Evolutionary conservation across 129 eudicot genomes (phyloP).

Genomic region (Kitagawia praeruptora): DNA sequence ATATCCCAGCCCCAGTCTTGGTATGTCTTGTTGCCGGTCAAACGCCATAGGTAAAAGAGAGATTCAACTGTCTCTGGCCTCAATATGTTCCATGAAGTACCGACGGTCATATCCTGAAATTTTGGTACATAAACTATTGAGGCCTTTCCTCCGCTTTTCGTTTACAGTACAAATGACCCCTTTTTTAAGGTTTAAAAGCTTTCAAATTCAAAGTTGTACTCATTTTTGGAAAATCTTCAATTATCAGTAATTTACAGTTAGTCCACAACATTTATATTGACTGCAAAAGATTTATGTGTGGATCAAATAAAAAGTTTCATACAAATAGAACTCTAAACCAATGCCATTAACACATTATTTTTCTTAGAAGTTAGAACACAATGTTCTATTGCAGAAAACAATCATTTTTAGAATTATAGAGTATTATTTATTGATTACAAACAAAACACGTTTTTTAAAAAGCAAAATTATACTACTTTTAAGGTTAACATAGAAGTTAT

Average conservation of each 20-base stretch:
- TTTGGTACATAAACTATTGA: constrained; percentile 8
- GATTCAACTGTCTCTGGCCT: constrained; percentile 99
- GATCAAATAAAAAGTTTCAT: neutral
- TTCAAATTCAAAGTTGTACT: neutral
- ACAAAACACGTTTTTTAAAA: too few species aligned
- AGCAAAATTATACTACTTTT: neutral
- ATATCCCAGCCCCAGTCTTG: constrained; percentile 99
- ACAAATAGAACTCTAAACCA: neutral
- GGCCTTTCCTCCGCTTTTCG: neutral
- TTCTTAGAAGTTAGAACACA: neutral
- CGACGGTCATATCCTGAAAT: constrained; percentile 92
- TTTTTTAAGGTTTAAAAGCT: neutral
- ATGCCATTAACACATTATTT: neutral
- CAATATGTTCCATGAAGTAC: constrained; percentile 98
- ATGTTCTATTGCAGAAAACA: neutral
- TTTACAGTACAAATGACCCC: neutral
- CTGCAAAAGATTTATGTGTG: neutral
- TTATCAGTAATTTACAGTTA: neutral
- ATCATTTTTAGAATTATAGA: neutral
- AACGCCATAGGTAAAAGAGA: constrained; percentile 89
- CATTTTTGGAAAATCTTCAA: neutral
- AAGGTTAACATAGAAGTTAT: too few species aligned
- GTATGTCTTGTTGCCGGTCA: constrained; percentile 96
- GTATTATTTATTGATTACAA: too few species aligned
- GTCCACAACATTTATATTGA: neutral